Evolutionary conservation across 352 stramenopile genomes (phyloP).

Genomic region (Globisporangium emineosum): DNA sequence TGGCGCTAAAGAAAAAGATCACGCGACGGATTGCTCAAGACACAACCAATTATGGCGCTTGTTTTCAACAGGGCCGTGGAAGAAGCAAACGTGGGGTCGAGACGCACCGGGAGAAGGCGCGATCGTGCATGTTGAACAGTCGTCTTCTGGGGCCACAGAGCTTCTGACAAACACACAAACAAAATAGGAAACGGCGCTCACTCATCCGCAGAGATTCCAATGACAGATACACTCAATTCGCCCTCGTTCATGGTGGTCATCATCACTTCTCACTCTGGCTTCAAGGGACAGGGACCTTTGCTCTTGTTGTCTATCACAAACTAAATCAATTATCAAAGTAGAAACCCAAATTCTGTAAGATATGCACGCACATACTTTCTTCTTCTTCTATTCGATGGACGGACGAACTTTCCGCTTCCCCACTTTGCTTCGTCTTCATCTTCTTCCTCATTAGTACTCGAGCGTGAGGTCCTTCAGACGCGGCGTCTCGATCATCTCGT

Average conservation of each 20-base stretch:
- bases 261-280: neutral
- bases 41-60: neutral
- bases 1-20: neutral
- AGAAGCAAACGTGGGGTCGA: neutral
- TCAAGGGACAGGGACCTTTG: too few species aligned
- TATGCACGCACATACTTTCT: neutral
- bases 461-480: constrained; percentile 43
- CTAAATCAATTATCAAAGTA: neutral
- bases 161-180: neutral
- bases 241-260: neutral
- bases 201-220: neutral
- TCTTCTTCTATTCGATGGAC: neutral
- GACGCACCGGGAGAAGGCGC: neutral
- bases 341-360: neutral
- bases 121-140: neutral
- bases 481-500: constrained; percentile 39
- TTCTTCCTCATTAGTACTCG: constrained; percentile 25
- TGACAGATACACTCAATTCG: neutral
- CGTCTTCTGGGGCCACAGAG: neutral
- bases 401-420: neutral
- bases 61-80: too few species aligned
- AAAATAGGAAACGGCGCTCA: neutral
- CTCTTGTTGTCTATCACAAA: neutral
- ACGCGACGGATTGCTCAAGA: too few species aligned
- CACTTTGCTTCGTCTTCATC: neutral